Evolutionary conservation across 805 yeast genomes (phyloP), one percentile per base, ranked within the genome.

Genomic region (Saccharomyces paradoxus): DNA sequence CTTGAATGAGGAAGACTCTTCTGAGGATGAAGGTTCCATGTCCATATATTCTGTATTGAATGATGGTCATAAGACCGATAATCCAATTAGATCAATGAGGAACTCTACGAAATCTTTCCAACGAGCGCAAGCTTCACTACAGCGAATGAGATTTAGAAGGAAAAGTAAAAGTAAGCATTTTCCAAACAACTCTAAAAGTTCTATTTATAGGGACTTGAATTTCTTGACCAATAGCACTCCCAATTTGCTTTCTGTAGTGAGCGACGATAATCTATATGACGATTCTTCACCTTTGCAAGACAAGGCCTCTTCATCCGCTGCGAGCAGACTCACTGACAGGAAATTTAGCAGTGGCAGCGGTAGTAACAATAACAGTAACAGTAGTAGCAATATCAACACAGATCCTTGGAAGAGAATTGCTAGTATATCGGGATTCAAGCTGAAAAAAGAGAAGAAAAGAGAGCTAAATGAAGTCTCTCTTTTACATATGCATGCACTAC

Each of bases 1-100:
- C 31, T 50, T 54, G 66, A 58, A 49, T 51, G 59, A 69, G 48
- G 62, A 62, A 37, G 65, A 58, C 13, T 59, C 60, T 8, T 59
- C 68, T 5, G 89, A 83, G 62, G 87, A 84, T 65, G 88, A 84
- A 60, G 80, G 81, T 12, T 84, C 83, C 0, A 82, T 84, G 87
- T 82, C 87, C 0, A 66, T 83, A 24, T 83, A 83, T 61, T 78
- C 86, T 0, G 79, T 84, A 0, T 65, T 83, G n/a, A 72, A 75
- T 54, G 69, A 63, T 32, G 70, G 67, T 12, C 53, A 64, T 1
- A 68, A 64, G 48, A 74, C 71, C 21, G 69, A 68, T 48, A 65
- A 69, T 31, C 71, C 69, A 21, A 62, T 70, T 9, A 60, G 76
- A 50, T 63, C 71, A 2, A 59, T 74, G 41, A 69, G 79, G 57